These are phyloP conservation scores for Fusarium austroafricanum DNA, from an alignment of 2,329 filamentous ascomycete genomes.

Conservation along the genomic window DNA sequence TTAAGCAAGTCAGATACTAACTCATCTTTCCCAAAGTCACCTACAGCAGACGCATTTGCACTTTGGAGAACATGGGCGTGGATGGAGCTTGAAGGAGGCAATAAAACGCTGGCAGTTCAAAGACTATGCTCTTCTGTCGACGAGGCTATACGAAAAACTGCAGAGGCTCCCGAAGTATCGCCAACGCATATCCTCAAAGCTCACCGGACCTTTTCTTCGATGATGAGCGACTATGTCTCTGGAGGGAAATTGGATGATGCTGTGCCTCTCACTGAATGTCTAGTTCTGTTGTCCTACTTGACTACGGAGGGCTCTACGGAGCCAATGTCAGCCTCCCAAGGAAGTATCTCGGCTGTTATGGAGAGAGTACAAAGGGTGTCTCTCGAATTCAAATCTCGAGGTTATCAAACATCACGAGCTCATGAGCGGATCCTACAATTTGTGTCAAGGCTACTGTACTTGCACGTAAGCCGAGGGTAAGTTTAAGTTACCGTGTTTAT, in stretches of 20 bases:
- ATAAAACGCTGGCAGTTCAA: conserved; percentile 50
- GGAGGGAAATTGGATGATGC: conserved; percentile 61
- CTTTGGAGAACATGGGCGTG: conserved; percentile 75
- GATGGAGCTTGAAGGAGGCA: conserved; percentile 65
- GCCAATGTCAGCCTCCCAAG: conserved; percentile 60
- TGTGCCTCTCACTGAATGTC: conserved; percentile 67
- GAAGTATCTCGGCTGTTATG: conserved; percentile 66
- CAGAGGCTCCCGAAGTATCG: conserved; percentile 37
- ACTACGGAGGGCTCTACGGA: conserved; percentile 56
- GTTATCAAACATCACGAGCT: conserved; percentile 48
- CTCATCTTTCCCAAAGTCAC: conserved; percentile 24
- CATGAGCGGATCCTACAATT: conserved; percentile 78
- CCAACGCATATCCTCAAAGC: conserved; percentile 63
- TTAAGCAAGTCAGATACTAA: conserved; percentile 16
- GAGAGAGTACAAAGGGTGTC: conserved; percentile 56
- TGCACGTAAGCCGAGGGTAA: conserved; percentile 71
- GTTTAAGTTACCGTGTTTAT: conserved; percentile 28
- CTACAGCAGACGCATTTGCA: conserved; percentile 45
- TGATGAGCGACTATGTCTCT: conserved; percentile 67
- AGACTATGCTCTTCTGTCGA: conserved; percentile 57
- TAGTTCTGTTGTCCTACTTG: conserved; percentile 76
- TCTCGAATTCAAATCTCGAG: conserved; percentile 55
- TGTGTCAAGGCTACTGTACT: conserved; percentile 72
- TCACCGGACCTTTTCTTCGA: conserved; percentile 63
- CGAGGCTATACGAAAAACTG: conserved; percentile 34